These are phyloP conservation scores for Gentiana macrophylla DNA, from an alignment of 257 asterid genomes.

Conservation along the genomic window DNA sequence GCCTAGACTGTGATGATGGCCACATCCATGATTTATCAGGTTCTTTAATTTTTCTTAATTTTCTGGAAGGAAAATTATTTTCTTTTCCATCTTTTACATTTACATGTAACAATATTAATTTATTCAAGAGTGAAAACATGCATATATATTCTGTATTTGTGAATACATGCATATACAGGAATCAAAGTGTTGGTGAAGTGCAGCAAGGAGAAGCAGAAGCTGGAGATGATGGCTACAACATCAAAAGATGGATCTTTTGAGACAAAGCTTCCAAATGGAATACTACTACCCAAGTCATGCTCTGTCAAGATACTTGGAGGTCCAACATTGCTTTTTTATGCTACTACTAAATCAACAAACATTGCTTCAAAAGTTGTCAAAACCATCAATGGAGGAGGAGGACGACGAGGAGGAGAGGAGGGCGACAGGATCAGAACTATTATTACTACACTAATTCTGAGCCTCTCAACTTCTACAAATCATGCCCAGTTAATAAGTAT, in stretches of 20 bases:
- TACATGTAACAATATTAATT: background rate
- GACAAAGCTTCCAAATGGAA: conserved; percentile 22
- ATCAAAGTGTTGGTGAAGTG: conserved; percentile 63
- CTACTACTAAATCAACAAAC: conserved; percentile 16
- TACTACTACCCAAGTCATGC: conserved; percentile 25
- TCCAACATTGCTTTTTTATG: conserved; percentile 35
- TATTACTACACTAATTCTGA: conserved; percentile 30
- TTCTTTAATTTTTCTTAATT: conserved; percentile 1
- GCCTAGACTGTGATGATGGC: conserved; percentile 46
- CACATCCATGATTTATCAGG: conserved; percentile 54
- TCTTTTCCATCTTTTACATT: background rate
- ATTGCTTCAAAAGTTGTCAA: conserved; percentile 18
- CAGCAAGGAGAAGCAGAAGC: conserved; percentile 34
- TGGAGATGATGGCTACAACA: conserved; percentile 34
- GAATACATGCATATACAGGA: conserved; percentile 18
- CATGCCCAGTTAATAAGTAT: conserved; percentile 36
- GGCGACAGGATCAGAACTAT: background rate
- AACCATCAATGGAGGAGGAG: background rate
- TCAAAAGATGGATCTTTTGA: conserved; percentile 47
- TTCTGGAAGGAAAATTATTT: background rate
- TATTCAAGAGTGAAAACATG: background rate
- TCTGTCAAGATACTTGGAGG: conserved; percentile 80
- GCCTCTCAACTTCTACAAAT: conserved; percentile 51
- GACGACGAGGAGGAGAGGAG: too few species aligned
- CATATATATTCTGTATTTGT: background rate